A percentile compares a stretch with the other conserved stretches of the same genome.
phyloP scores from a whole-genome alignment of 345 rosid genomes.

The Viola odorata region DNA sequence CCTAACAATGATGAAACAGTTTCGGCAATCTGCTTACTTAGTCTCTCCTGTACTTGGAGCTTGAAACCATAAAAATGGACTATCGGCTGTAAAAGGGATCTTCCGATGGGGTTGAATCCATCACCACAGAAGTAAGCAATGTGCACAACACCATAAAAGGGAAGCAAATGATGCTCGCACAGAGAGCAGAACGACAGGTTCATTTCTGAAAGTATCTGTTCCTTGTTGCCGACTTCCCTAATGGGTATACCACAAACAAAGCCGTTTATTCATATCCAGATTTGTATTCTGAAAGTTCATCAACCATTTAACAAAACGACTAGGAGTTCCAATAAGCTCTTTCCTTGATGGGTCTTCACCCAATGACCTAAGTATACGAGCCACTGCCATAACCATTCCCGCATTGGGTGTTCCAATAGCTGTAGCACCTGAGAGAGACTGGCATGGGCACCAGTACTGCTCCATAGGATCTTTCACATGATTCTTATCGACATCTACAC shows the following conservation, averaged over 20 bases:
- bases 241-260: slow-evolving; percentile 29
- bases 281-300: slow-evolving; percentile 67
- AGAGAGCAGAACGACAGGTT: slow-evolving; percentile 79
- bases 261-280: slow-evolving; percentile 57
- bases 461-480: slow-evolving; percentile 17
- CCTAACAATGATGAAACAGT: slow-evolving; percentile 60
- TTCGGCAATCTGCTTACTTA: slow-evolving; percentile 85
- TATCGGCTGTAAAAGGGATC: slow-evolving; percentile 55
- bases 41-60: slow-evolving; percentile 98
- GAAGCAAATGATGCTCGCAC: slow-evolving; percentile 97
- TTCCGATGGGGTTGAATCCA: slow-evolving; percentile 45
- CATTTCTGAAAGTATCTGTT: slow-evolving; percentile 51
- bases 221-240: slow-evolving; percentile 29
- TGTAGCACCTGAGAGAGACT: slow-evolving; percentile 30
- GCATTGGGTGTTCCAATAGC: slow-evolving; percentile 33
- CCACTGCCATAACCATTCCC: slow-evolving; percentile 60
- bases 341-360: slow-evolving; percentile 86
- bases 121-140: slow-evolving; percentile 55
- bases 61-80: slow-evolving; percentile 87
- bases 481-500: slow-evolving; percentile 35
- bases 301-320: slow-evolving; percentile 69
- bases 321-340: slow-evolving; percentile 78
- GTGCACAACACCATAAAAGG: slow-evolving; percentile 91
- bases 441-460: slow-evolving; percentile 68
- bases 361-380: slow-evolving; percentile 59